Conservation (phyloP, 2,329 filamentous ascomycete genomes). For the Ophiostoma montium region DNA sequence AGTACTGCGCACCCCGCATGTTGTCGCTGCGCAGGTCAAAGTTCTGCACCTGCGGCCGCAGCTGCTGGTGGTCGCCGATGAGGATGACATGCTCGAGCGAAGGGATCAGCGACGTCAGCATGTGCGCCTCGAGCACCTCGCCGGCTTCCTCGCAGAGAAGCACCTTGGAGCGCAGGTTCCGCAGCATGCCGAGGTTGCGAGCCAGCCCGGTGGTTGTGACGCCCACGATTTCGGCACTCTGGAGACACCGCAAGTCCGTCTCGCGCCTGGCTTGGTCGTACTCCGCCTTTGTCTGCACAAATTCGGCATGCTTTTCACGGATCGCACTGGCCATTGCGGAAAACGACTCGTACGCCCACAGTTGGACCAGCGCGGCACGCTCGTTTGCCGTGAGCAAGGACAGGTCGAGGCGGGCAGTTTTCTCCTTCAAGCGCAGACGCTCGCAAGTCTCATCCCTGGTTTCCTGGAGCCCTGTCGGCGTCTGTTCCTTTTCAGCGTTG, state of each 20-base stretch:
- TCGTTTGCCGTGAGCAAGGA: neutral
- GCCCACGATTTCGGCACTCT: slow-evolving; percentile 35
- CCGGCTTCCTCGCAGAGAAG: slow-evolving; percentile 55
- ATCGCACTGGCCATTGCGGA: neutral
- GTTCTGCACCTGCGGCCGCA: slow-evolving; percentile 43
- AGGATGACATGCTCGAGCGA: slow-evolving; percentile 46
- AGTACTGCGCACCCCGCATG: slow-evolving; percentile 31
- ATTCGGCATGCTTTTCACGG: neutral
- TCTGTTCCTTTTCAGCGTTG: neutral
- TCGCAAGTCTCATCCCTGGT: neutral
- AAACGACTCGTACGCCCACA: slow-evolving; percentile 3
- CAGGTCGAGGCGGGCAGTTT: neutral
- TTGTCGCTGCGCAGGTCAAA: slow-evolving; percentile 39
- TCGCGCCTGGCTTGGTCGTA: slow-evolving; percentile 16
- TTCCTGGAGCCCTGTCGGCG: neutral
- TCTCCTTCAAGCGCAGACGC: neutral
- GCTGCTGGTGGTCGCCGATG: slow-evolving; percentile 50
- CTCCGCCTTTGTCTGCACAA: neutral
- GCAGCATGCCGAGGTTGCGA: slow-evolving; percentile 32
- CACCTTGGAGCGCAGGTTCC: slow-evolving; percentile 36
- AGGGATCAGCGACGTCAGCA: slow-evolving; percentile 44
- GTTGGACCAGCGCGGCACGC: neutral
- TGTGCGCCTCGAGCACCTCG: slow-evolving; percentile 51
- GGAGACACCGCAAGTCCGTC: slow-evolving; percentile 24
- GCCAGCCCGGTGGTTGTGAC: slow-evolving; percentile 47